These are phyloP conservation scores for Crithidia sp. DNA, from an alignment of 208 protist species.

Conservation along the genomic window DNA sequence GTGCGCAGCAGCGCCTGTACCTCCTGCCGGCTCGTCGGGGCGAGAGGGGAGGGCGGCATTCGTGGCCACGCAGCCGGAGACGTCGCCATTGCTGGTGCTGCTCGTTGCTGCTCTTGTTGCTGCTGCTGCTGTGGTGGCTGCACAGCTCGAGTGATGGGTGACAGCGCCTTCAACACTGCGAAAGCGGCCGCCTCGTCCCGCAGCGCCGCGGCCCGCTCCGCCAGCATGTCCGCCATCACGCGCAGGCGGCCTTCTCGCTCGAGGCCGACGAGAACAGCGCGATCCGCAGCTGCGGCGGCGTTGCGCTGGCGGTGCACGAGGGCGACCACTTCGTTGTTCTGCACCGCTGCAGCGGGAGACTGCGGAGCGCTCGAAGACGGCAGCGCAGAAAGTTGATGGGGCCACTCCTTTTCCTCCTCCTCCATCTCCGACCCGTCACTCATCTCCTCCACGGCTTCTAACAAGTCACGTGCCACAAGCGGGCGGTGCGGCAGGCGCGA, in stretches of 20 bases:
- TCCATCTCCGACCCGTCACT: neutral
- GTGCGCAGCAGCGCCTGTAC: slow-evolving; percentile 22
- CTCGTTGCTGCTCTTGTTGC: neutral
- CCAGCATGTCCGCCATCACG: slow-evolving; percentile 16
- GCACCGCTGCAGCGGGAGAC: too few species aligned
- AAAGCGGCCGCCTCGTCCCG: slow-evolving; percentile 18
- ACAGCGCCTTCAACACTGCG: slow-evolving; percentile 12
- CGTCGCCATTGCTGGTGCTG: neutral
- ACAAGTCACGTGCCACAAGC: slow-evolving; percentile 5
- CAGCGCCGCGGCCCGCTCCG: slow-evolving; percentile 9
- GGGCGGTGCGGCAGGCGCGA: too few species aligned
- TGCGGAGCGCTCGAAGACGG: too few species aligned
- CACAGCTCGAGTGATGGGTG: neutral
- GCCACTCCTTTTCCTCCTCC: neutral
- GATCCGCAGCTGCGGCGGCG: neutral
- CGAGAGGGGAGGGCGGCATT: slow-evolving; percentile 24
- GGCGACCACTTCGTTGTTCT: neutral
- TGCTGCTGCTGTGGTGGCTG: slow-evolving; percentile 1
- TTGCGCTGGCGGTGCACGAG: slow-evolving; percentile 15
- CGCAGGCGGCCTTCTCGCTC: slow-evolving; percentile 14
- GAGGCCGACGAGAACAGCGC: slow-evolving; percentile 11
- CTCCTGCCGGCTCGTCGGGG: slow-evolving; percentile 17
- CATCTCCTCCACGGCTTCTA: slow-evolving; percentile 12
- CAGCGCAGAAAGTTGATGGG: too few species aligned
- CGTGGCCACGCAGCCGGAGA: neutral